A percentile compares a stretch with the other conserved stretches of the same genome.
These are phyloP conservation scores for Penicillium robsamsonii DNA, from an alignment of 495 filamentous ascomycete species.

Conservation along the genomic window DNA sequence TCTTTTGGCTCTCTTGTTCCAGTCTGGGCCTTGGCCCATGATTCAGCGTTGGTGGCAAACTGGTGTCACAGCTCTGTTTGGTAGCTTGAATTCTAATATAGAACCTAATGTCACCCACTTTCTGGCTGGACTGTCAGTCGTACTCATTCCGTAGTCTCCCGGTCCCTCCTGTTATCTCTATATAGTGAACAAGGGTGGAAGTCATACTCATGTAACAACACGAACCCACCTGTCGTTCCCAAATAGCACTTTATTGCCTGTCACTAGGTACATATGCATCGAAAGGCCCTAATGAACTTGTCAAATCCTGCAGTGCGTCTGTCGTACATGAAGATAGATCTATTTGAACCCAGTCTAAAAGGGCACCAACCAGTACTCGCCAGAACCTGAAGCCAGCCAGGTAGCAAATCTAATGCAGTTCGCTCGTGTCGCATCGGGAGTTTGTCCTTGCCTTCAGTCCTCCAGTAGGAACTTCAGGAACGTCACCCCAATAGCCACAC, in stretches of 20 bases:
- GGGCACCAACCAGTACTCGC: not conserved
- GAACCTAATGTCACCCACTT: not conserved
- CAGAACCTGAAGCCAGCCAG: not conserved
- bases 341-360: not conserved
- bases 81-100: not conserved
- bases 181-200: not conserved
- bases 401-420: not conserved
- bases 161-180: not conserved
- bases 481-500: slow-evolving; percentile 60
- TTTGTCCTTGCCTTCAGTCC: slow-evolving; percentile 22
- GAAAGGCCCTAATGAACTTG: no score
- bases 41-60: not conserved
- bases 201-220: not conserved
- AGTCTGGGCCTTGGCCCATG: not conserved
- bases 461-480: slow-evolving; percentile 77
- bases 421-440: not conserved
- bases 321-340: not conserved
- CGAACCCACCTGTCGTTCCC: not conserved
- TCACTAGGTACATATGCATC: not conserved
- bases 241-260: not conserved
- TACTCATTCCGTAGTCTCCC: not conserved
- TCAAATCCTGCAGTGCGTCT: not conserved
- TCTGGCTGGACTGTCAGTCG: not conserved
- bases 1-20: not conserved
- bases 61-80: not conserved